These are phyloP conservation scores for Penicillium paradoxum DNA, from an alignment of 495 filamentous ascomycete species.

Conservation along the genomic window DNA sequence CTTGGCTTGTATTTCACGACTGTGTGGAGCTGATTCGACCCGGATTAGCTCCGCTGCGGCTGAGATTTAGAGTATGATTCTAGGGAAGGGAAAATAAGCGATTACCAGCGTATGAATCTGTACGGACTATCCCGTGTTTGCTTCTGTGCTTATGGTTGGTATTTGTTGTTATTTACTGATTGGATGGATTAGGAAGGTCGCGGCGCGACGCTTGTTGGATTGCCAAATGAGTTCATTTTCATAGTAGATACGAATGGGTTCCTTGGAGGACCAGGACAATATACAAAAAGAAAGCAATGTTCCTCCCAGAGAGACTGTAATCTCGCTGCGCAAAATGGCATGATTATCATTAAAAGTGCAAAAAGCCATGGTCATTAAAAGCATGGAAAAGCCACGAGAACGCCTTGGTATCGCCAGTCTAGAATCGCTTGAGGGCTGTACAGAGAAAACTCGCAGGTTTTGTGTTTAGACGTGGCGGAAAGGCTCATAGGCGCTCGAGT, in stretches of 20 bases:
- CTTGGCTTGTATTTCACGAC: too few relatives aligned
- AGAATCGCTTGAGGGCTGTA: conserved; percentile 18
- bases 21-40: too few relatives aligned
- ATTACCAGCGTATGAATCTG: too few relatives aligned
- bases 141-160: too few relatives aligned
- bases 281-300: background rate
- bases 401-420: conserved; percentile 25
- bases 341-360: conserved; percentile 13
- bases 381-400: conserved; percentile 11
- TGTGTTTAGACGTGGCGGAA: conserved; percentile 39
- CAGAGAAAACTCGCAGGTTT: background rate
- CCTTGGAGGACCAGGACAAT: background rate
- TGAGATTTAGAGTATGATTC: too few relatives aligned
- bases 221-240: too few relatives aligned
- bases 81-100: too few relatives aligned
- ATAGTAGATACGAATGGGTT: background rate
- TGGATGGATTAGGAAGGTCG: too few relatives aligned
- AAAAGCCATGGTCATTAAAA: conserved; percentile 9
- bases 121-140: too few relatives aligned
- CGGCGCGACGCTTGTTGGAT: too few relatives aligned
- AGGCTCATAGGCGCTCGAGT: conserved; percentile 39
- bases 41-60: too few relatives aligned
- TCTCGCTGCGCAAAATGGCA: background rate
- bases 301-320: background rate
- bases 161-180: too few relatives aligned